Base-by-base conservation (phyloP, 495 filamentous ascomycete genomes). In the Neurospora sp. region DNA sequence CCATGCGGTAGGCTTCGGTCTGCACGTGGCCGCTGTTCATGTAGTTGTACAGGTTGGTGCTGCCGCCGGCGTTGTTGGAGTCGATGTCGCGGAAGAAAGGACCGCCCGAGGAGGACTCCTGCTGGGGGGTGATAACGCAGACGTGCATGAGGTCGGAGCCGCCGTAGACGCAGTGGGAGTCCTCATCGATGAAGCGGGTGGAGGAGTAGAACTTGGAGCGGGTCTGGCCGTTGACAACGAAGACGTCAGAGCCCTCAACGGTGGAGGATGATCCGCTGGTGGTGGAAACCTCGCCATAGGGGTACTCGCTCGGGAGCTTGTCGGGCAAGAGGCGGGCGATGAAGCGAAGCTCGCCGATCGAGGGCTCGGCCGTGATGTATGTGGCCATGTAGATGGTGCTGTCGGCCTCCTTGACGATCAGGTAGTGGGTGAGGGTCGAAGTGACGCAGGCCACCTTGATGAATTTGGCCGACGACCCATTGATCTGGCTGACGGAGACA, bases 201-300 rank as follows among this genome's bases (percentile, higher is more conserved):
- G 86, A 88, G 17, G 88, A 90, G 81, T 90, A 91, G 82, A 91
- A 91, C 78, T 91, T 91, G 78, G 85, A 88, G 35, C 89, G 87
- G 0, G 89, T 91, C 75, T 90, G 82, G 14, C 88, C 87, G 73
- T 84, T 76, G 42, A 91, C 87, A 41, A 88, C 68, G 75, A 85
- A 91, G 76, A 91, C 89, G 73, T 91, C 89, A 0, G 85, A 87
- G 22, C 89, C 89, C 76, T 91, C 89, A 59, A 91, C 80, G 1
- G 83, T 81, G 20, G 82, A 81, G 40, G 83, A 83, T 35, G 83
- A 85, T 9, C 80, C 82, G 3, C 81, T 81, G 8, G 85, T 89
- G n/a, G 86, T 86, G 2, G 84, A 86, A 9, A 82, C 83, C 14
- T 74, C 77, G 41, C 82, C 84, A 41, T 83, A 83, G n/a, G 86